Conservation (phyloP, 352 stramenopile species). For the Globisporangium radiosum region DNA sequence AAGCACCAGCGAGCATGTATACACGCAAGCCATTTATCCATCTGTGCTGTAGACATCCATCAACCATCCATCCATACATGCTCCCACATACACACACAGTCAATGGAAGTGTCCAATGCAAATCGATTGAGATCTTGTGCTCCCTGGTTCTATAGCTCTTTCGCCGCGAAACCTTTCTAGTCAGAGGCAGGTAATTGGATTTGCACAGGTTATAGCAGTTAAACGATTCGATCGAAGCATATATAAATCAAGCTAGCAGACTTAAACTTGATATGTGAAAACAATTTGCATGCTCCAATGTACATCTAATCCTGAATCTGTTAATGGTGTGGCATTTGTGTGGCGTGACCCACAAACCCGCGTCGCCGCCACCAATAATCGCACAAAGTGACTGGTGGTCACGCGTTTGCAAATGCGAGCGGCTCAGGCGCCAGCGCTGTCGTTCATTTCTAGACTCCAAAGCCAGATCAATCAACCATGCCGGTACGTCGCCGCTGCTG, state of each 20-base stretch:
- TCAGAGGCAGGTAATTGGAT: not conserved
- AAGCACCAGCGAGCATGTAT: too few species aligned
- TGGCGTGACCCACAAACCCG: not conserved
- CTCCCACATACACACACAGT: not conserved
- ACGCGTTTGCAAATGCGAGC: not conserved
- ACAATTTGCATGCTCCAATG: too few species aligned
- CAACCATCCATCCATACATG: too few species aligned
- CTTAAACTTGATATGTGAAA: too few species aligned
- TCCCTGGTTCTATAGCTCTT: not conserved
- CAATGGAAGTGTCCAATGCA: not conserved
- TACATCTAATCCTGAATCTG: not conserved
- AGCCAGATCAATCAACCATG: slow-evolving; percentile 18
- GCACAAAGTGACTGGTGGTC: not conserved
- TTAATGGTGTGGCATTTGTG: not conserved
- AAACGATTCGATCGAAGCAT: too few species aligned
- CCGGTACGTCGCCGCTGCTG: slow-evolving; percentile 5
- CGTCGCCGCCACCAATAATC: too few species aligned
- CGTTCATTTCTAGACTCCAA: slow-evolving; percentile 18
- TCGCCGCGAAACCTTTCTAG: not conserved
- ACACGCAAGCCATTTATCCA: too few species aligned
- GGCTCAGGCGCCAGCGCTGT: too few species aligned
- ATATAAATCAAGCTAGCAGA: too few species aligned
- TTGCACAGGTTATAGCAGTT: not conserved
- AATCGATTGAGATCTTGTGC: too few species aligned
- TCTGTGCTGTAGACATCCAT: too few species aligned